phyloP scores from a whole-genome alignment of 495 filamentous ascomycete genomes.

The Amniculicola lignicola region DNA sequence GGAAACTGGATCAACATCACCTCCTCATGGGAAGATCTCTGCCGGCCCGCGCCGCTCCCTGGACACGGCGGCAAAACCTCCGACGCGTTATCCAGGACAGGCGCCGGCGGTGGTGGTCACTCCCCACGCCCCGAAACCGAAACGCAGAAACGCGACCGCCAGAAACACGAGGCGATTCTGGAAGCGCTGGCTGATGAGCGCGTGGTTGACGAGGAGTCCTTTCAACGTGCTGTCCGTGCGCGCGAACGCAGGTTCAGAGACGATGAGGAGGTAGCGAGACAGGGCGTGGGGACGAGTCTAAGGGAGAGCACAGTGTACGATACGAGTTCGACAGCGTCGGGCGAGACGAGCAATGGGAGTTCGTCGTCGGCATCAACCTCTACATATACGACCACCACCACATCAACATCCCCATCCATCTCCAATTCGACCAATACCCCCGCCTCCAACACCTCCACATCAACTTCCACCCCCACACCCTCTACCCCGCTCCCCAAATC shows the following conservation, averaged over 20 bases:
- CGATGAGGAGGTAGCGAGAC: constrained; percentile 43
- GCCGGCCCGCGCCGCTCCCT: constrained; percentile 63
- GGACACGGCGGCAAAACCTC: constrained; percentile 30
- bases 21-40: constrained; percentile 66
- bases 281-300: background rate
- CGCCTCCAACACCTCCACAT: background rate
- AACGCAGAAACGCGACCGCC: constrained; percentile 53
- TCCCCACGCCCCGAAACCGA: constrained; percentile 41
- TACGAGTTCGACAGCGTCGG: no score
- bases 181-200: constrained; percentile 64
- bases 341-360: no score
- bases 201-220: constrained; percentile 61
- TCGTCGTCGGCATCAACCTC: background rate
- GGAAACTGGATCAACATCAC: constrained; percentile 64
- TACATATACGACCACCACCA: constrained; percentile 8
- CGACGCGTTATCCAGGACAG: constrained; percentile 7
- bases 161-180: constrained; percentile 61
- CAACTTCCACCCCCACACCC: background rate
- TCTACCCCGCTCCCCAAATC: no score
- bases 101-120: constrained; percentile 19
- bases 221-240: constrained; percentile 59
- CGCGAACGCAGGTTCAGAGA: constrained; percentile 54
- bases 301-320: no score
- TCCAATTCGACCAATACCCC: background rate
- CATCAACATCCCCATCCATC: background rate